phyloP scores from a whole-genome alignment of 2,329 filamentous ascomycete genomes.

The Cytospora schulzeri region DNA sequence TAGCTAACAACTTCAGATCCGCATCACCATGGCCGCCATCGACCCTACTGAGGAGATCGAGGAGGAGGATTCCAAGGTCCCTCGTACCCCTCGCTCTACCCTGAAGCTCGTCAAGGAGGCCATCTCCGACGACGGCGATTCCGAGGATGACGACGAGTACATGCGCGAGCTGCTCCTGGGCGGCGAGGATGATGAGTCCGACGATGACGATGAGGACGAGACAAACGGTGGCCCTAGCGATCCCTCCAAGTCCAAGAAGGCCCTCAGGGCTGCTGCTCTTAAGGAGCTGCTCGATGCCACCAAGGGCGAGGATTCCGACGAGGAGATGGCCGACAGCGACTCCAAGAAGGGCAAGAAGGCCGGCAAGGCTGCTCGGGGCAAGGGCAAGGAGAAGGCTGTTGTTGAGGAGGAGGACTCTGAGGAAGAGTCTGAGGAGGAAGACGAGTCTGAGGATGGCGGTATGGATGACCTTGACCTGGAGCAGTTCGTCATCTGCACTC shows the following conservation, averaged over 20 bases:
- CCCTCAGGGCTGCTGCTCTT: conserved; percentile 74
- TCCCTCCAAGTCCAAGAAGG: conserved; percentile 85
- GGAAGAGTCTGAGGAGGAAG: conserved; percentile 55
- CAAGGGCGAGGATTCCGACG: conserved; percentile 58
- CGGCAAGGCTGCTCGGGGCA: conserved; percentile 38
- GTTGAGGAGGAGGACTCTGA: conserved; percentile 63
- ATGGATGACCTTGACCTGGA: conserved; percentile 71
- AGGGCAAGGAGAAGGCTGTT: conserved; percentile 53
- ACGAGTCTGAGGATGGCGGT: conserved; percentile 52
- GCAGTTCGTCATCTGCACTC: conserved; percentile 92
- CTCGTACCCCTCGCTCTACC: conserved; percentile 73
- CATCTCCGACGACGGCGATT: conserved; percentile 57
- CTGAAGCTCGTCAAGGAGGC: conserved; percentile 85
- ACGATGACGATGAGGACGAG: conserved; percentile 66
- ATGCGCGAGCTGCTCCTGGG: conserved; percentile 56
- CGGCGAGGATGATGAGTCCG: conserved; percentile 52
- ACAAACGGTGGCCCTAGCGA: conserved; percentile 89
- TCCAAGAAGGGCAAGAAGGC: conserved; percentile 61
- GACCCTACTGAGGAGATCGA: conserved; percentile 81
- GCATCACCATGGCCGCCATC: conserved; percentile 97
- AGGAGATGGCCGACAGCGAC: conserved; percentile 65
- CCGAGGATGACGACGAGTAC: conserved; percentile 69
- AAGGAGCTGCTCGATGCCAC: conserved; percentile 76
- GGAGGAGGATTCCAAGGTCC: conserved; percentile 59
- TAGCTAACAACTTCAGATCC: conserved; percentile 63